Base-by-base conservation (phyloP, 1,139 yeast genomes). In the Yamadazyma friedrichii region DNA sequence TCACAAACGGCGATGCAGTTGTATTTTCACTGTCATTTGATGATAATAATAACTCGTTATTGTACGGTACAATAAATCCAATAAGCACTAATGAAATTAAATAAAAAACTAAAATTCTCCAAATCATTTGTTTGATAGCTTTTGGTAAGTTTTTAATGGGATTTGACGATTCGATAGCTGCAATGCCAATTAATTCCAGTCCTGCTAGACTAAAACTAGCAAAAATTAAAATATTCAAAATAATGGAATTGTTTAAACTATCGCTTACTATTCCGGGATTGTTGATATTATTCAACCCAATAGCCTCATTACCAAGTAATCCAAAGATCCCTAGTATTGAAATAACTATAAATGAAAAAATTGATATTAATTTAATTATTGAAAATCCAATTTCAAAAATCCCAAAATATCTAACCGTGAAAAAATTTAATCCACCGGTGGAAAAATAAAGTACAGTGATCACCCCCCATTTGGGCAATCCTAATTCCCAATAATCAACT, bases 131-230 rank as follows among this genome's bases (percentile, higher is more conserved):
- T 5, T 26, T 35, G 6, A 35, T 35, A 20, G 39, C 42, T 20
- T 22, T 34, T 2, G 39, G 35, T 8, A 39, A 13, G 12, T 34
- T 33, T 15, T 16, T 25, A 2, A 12, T 30, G 2, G 42, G 38
- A 27, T 35, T 25, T 6, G 12, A 15, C 2, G 38, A 29, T 22
- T 39, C 38, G 20, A 24, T 13, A 9, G 36, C 35, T 15, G 31
- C 35, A 6, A 39, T 12, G 2, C 42, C 42, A 10, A 39, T 29
- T 6, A 39, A 26, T 22, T 39, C 42, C 38, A 39, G 38, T 4
- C 42, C 38, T 11, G 42, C 15, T 27, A 39, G 31, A 31, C 42
- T 39, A 20, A 39, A 39, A 26, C 35, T 15, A 10, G 33, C 36
- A 5, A 22, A 20, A 6, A 35, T 24, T 4, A 39, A 8, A 3